phyloP scores from a whole-genome alignment of 768 basidiomycete genomes.

The Serpula lacrymans region DNA sequence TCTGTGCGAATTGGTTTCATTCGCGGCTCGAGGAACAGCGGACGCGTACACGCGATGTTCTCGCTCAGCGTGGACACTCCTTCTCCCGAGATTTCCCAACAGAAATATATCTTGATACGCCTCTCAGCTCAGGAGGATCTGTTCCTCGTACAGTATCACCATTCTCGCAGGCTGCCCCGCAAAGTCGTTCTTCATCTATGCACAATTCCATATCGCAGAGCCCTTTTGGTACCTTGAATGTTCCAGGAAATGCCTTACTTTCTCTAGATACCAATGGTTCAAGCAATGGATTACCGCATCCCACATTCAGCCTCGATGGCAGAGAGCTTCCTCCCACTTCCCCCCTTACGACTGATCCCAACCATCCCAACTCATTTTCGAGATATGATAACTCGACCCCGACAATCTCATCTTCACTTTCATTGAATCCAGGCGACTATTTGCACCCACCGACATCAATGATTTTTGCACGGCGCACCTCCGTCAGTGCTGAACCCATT shows the following conservation, averaged over 20 bases:
- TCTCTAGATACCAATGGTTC: conserved; percentile 39
- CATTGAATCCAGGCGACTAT: conserved; percentile 53
- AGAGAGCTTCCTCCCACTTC: conserved; percentile 61
- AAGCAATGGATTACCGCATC: conserved; percentile 35
- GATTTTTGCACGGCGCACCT: conserved; percentile 86
- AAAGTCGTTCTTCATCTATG: conserved; percentile 54
- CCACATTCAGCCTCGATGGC: conserved; percentile 57
- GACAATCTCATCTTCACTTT: conserved; percentile 39
- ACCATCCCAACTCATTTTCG: conserved; percentile 43
- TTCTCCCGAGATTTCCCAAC: conserved; percentile 49
- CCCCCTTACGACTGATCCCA: conserved; percentile 45
- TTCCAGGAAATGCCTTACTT: conserved; percentile 77
- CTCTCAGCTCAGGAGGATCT: conserved; percentile 29
- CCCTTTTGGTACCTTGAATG: conserved; percentile 77
- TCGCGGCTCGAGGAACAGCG: conserved; percentile 83
- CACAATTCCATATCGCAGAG: conserved; percentile 51
- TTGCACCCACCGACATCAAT: conserved; percentile 72
- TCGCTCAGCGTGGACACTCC: conserved; percentile 50
- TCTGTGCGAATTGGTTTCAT: conserved; percentile 94
- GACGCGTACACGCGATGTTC: conserved; percentile 63
- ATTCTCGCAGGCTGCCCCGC: conserved; percentile 47
- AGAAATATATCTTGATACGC: conserved; percentile 58
- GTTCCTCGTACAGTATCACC: conserved; percentile 49
- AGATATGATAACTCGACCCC: conserved; percentile 48
- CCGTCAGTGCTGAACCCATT: conserved; percentile 95